Percentiles rank a stretch among this genome's conserved stretches.
phyloP scores from a whole-genome alignment of 257 asterid species.

The Solanum verrucosum region DNA sequence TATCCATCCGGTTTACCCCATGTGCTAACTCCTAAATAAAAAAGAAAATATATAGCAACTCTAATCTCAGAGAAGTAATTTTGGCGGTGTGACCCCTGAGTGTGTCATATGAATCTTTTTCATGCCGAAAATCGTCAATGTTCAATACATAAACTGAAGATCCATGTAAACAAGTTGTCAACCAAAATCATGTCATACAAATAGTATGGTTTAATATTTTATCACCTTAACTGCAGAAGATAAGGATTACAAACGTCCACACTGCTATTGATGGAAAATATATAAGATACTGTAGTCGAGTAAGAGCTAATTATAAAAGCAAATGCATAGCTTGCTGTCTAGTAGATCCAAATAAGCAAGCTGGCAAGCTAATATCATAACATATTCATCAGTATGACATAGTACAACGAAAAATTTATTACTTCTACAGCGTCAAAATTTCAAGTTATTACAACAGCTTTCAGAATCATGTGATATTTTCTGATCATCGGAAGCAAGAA shows the following conservation, averaged over 20 bases:
- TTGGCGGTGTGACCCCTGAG: constrained; percentile 53
- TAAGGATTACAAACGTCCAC: neutral
- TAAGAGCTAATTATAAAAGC: neutral
- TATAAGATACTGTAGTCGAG: neutral
- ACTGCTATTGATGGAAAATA: neutral
- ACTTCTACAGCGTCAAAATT: neutral
- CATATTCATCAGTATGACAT: neutral
- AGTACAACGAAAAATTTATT: neutral
- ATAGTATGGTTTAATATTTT: neutral
- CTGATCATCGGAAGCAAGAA: neutral
- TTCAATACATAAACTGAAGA: constrained; percentile 20
- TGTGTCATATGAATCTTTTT: constrained; percentile 9
- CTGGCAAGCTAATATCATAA: neutral
- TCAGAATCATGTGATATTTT: neutral
- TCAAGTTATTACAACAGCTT: neutral
- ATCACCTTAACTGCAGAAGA: neutral
- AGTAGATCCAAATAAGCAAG: neutral
- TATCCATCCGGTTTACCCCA: neutral
- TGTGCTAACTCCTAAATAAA: neutral
- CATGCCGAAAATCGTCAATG: constrained; percentile 17
- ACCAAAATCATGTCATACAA: neutral
- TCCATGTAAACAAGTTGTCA: constrained; percentile 37
- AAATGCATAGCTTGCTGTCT: neutral
- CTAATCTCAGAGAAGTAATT: constrained; percentile 66
- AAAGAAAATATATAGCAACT: constrained; percentile 4